These are phyloP conservation scores for Neopestalotiopsis sp. DNA, from an alignment of 2,329 filamentous ascomycete species.

Conservation along the genomic window DNA sequence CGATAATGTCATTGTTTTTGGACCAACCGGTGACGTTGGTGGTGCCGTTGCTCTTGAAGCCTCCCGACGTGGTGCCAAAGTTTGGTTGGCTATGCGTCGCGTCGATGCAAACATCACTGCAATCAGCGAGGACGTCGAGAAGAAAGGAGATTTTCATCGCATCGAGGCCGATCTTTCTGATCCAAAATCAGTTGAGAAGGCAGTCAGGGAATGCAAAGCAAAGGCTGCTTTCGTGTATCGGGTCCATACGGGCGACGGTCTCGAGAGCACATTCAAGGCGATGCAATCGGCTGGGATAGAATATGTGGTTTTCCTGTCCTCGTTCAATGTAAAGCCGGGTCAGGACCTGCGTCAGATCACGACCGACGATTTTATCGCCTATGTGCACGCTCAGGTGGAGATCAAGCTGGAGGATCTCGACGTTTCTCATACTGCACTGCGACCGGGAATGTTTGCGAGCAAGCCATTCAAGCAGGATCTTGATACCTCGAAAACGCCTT, in stretches of 20 bases:
- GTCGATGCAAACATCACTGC: slow-evolving; percentile 45
- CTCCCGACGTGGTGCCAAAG: slow-evolving; percentile 45
- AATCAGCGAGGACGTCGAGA: background rate
- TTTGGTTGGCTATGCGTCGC: slow-evolving; percentile 55
- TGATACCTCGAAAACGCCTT: background rate
- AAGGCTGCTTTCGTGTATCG: background rate
- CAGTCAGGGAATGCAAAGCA: background rate
- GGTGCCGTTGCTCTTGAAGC: slow-evolving; percentile 45
- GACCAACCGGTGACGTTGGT: slow-evolving; percentile 53
- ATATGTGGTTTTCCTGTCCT: background rate
- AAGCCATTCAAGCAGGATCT: background rate
- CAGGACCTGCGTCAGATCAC: background rate
- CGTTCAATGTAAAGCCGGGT: background rate
- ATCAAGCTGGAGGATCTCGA: background rate
- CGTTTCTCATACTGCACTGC: background rate
- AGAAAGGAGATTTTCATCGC: background rate
- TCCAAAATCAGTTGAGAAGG: background rate
- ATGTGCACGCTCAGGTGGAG: background rate
- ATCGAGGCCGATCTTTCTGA: slow-evolving; percentile 17
- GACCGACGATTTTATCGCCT: background rate
- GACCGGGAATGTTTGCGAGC: background rate
- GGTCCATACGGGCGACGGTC: background rate
- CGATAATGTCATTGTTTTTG: slow-evolving; percentile 49
- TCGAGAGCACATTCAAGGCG: background rate
- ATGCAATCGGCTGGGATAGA: background rate